Percentiles rank a stretch among this genome's conserved stretches.
Evolutionary conservation across 1,139 yeast species (phyloP).

Genomic region (Magnusiomyces ingens): DNA sequence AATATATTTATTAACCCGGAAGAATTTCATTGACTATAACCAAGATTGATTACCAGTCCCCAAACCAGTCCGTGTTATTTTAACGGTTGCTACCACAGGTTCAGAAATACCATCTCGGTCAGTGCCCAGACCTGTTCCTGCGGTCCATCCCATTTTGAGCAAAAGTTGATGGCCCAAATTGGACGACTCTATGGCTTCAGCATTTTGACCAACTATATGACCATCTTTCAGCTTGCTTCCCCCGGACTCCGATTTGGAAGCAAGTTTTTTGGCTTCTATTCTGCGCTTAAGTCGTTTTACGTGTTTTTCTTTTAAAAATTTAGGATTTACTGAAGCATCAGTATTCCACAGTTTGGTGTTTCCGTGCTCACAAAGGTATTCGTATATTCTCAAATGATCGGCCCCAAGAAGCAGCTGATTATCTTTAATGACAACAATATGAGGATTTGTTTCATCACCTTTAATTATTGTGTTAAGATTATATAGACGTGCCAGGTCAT

Average conservation of each 20-base stretch:
- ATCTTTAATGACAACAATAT: not conserved
- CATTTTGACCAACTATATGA: conserved; percentile 9
- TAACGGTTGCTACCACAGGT: conserved; percentile 2
- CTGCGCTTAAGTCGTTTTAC: not conserved
- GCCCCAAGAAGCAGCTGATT: not conserved
- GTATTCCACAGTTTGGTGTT: not conserved
- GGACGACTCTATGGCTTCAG: conserved; percentile 13
- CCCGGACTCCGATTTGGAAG: conserved; percentile 1
- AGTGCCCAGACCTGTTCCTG: conserved; percentile 6
- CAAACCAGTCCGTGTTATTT: not conserved
- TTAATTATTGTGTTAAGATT: not conserved
- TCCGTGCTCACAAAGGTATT: not conserved
- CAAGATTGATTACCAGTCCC: not conserved
- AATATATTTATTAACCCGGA: too few species aligned
- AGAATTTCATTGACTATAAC: too few species aligned
- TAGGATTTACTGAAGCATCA: not conserved
- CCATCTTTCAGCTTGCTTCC: conserved; percentile 5
- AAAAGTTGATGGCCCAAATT: conserved; percentile 4
- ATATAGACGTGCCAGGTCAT: not conserved
- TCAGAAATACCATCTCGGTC: not conserved
- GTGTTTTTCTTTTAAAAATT: not conserved
- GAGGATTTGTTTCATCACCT: conserved; percentile 2
- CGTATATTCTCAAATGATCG: not conserved
- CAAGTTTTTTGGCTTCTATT: too few species aligned
- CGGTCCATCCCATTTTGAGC: conserved; percentile 6